These are phyloP conservation scores for Pelargonium fulgidum DNA, from an alignment of 441 rosid species.

Conservation along the genomic window DNA sequence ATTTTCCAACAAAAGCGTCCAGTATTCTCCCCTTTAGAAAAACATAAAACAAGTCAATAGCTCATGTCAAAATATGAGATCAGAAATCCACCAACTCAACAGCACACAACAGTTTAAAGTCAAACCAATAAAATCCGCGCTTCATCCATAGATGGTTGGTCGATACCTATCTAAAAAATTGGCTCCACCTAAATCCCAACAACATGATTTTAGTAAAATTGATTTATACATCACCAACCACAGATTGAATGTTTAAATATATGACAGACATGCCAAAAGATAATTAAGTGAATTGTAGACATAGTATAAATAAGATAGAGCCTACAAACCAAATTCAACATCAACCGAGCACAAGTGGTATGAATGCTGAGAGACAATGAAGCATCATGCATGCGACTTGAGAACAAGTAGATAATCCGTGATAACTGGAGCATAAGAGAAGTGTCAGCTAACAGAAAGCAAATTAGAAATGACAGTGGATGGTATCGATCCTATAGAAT, in stretches of 20 bases:
- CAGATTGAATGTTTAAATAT: slow-evolving; percentile 19
- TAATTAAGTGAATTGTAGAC: not conserved
- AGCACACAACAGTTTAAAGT: slow-evolving; percentile 14
- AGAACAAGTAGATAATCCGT: slow-evolving; percentile 86
- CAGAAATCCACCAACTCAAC: slow-evolving; percentile 15
- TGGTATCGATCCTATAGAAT: not conserved
- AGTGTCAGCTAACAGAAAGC: slow-evolving; percentile 13
- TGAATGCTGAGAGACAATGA: slow-evolving; percentile 87
- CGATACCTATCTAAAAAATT: slow-evolving; percentile 91
- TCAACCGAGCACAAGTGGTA: slow-evolving; percentile 92
- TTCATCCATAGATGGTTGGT: slow-evolving; percentile 91
- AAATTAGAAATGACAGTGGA: not conserved
- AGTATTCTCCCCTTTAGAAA: slow-evolving; percentile 70
- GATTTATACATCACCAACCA: slow-evolving; percentile 14
- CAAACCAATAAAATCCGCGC: slow-evolving; percentile 77
- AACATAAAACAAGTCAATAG: slow-evolving; percentile 15
- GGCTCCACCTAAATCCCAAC: slow-evolving; percentile 75
- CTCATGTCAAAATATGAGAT: slow-evolving; percentile 7
- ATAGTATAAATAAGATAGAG: slow-evolving; percentile 13
- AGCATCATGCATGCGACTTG: slow-evolving; percentile 97
- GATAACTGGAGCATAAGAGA: slow-evolving; percentile 64
- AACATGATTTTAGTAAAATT: slow-evolving; percentile 16
- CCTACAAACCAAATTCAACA: slow-evolving; percentile 81
- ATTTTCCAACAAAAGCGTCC: slow-evolving; percentile 99
- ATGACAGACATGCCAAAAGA: slow-evolving; percentile 13